Conservation (phyloP, 2,329 filamentous ascomycete genomes). For the Fusarium abutilonis region DNA sequence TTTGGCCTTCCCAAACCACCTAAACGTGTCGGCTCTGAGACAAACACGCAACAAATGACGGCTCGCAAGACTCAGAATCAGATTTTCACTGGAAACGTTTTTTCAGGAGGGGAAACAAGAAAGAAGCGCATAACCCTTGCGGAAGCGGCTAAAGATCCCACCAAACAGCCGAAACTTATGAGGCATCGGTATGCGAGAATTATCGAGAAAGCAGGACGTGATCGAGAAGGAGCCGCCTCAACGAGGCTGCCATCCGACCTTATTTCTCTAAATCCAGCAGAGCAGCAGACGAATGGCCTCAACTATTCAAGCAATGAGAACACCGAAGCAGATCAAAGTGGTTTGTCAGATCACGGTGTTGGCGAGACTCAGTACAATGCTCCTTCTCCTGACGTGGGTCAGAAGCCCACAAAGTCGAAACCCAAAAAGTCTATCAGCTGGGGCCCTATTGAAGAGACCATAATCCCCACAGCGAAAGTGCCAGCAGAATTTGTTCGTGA, state of each 20-base stretch:
- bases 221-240: constrained; percentile 56
- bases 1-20: constrained; percentile 11
- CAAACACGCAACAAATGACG: constrained; percentile 11
- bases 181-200: constrained; percentile 50
- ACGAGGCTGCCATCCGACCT: constrained; percentile 47
- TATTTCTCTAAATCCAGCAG: constrained; percentile 47
- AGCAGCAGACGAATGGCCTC: constrained; percentile 1
- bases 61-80: constrained; percentile 24
- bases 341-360: constrained; percentile 5
- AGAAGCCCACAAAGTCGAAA: constrained; percentile 16
- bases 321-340: constrained; percentile 25
- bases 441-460: constrained; percentile 29
- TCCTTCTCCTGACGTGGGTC: not conserved
- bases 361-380: constrained; percentile 10
- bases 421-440: constrained; percentile 46
- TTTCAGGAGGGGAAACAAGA: constrained; percentile 54
- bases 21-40: constrained; percentile 7
- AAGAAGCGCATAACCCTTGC: constrained; percentile 52
- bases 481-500: constrained; percentile 24
- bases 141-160: constrained; percentile 55
- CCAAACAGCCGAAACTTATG: constrained; percentile 55
- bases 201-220: constrained; percentile 55
- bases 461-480: constrained; percentile 44
- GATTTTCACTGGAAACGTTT: constrained; percentile 54
- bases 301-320: not conserved